Percentiles rank a stretch among this genome's conserved stretches.
Evolutionary conservation across 2,329 filamentous ascomycete species (phyloP).

Genomic region (Alternaria dauci): DNA sequence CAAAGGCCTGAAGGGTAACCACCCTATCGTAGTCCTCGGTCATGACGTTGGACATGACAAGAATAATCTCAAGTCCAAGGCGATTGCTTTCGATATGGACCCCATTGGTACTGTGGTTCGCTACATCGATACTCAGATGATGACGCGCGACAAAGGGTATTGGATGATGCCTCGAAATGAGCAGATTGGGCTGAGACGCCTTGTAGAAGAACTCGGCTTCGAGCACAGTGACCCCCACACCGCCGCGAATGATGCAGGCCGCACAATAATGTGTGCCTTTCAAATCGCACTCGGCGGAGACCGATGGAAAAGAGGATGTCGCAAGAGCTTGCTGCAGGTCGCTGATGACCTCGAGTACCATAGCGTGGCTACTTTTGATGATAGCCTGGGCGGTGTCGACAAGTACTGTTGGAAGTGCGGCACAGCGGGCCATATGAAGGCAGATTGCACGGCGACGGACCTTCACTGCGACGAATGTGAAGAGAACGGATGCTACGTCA

Average conservation of each 20-base stretch:
- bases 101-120: slow-evolving; percentile 22
- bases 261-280: slow-evolving; percentile 36
- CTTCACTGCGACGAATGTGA: slow-evolving; percentile 19
- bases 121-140: slow-evolving; percentile 35
- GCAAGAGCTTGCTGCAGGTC: slow-evolving; percentile 10
- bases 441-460: slow-evolving; percentile 4
- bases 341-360: slow-evolving; percentile 13
- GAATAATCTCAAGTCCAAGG: slow-evolving; percentile 25
- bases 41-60: slow-evolving; percentile 33
- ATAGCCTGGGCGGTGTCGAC: slow-evolving; percentile 12
- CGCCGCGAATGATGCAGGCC: slow-evolving; percentile 31
- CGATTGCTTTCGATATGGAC: slow-evolving; percentile 24
- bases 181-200: slow-evolving; percentile 19
- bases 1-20: slow-evolving; percentile 13
- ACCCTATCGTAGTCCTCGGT: slow-evolving; percentile 34
- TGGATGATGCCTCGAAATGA: slow-evolving; percentile 5
- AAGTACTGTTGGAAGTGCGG: slow-evolving; percentile 25
- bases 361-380: slow-evolving; percentile 11
- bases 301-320: not conserved
- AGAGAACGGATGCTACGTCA: not conserved
- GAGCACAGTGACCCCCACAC: slow-evolving; percentile 31
- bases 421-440: slow-evolving; percentile 9
- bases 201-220: slow-evolving; percentile 21
- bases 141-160: slow-evolving; percentile 19
- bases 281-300: slow-evolving; percentile 19